Evolutionary conservation across 768 basidiomycete species (phyloP).

Genomic region (Naematelia encephala): DNA sequence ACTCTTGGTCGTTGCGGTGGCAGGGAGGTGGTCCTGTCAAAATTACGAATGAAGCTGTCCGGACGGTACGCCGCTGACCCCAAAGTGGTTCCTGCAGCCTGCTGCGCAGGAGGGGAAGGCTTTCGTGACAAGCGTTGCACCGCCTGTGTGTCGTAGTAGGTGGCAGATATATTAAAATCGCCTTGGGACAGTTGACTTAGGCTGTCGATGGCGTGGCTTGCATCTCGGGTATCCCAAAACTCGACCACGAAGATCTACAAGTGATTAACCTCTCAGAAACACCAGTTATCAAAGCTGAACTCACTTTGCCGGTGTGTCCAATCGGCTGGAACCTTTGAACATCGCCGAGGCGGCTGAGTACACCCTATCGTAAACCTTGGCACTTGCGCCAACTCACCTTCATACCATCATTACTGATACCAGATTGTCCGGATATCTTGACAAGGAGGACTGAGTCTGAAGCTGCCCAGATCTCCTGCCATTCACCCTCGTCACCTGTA

Average conservation of each 20-base stretch:
- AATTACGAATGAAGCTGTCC: not conserved
- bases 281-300: not conserved
- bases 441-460: conserved; percentile 26
- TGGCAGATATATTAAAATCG: conserved; percentile 10
- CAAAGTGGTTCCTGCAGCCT: conserved; percentile 4
- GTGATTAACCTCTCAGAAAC: not conserved
- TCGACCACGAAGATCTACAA: conserved; percentile 32
- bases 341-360: conserved; percentile 19
- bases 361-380: conserved; percentile 1
- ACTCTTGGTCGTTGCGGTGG: not conserved
- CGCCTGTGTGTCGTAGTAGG: conserved; percentile 3
- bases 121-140: not conserved
- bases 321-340: conserved; percentile 18
- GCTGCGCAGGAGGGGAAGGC: not conserved
- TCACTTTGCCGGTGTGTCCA: conserved; percentile 22
- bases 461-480: conserved; percentile 19
- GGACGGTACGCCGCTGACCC: conserved; percentile 14
- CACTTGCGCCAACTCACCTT: conserved; percentile 10
- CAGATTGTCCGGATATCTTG: conserved; percentile 16
- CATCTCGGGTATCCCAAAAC: conserved; percentile 34
- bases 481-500: conserved; percentile 6
- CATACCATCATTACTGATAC: conserved; percentile 12
- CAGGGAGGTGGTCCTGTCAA: not conserved
- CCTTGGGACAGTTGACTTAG: conserved; percentile 17
- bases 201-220: conserved; percentile 18